phyloP scores from a whole-genome alignment of 352 stramenopile genomes.

The Phytophthora citricola region DNA sequence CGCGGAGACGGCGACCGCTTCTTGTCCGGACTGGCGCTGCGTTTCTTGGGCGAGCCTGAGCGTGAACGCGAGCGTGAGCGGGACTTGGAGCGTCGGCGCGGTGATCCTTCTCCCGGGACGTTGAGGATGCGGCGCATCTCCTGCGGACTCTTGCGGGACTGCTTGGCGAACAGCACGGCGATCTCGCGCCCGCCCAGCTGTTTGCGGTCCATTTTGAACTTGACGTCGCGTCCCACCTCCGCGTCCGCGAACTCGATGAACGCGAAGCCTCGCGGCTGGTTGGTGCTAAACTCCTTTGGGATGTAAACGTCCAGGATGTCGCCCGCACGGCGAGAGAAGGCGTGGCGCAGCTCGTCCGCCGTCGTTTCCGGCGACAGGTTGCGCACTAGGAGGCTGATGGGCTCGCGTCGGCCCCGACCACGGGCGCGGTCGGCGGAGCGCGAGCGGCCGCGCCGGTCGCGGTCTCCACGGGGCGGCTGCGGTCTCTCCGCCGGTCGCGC shows the following conservation, averaged over 20 bases:
- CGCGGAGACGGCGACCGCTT: slow-evolving; percentile 28
- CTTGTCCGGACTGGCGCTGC: slow-evolving; percentile 28
- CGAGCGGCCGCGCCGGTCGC: slow-evolving; percentile 38
- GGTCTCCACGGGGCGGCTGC: slow-evolving; percentile 15
- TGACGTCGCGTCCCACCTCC: slow-evolving; percentile 69
- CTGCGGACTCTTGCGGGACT: slow-evolving; percentile 78
- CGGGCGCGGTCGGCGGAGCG: slow-evolving; percentile 34
- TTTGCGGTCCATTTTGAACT: slow-evolving; percentile 78
- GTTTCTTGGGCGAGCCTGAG: slow-evolving; percentile 28
- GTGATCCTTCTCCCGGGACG: slow-evolving; percentile 23
- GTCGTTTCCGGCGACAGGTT: slow-evolving; percentile 48
- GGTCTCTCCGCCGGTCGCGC: slow-evolving; percentile 28
- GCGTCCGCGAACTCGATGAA: slow-evolving; percentile 83
- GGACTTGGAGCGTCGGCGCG: slow-evolving; percentile 33
- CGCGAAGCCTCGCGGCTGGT: slow-evolving; percentile 76
- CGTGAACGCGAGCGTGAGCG: slow-evolving; percentile 34
- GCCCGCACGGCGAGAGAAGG: slow-evolving; percentile 52
- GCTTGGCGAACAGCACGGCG: slow-evolving; percentile 79
- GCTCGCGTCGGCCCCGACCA: slow-evolving; percentile 23
- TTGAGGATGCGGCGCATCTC: slow-evolving; percentile 66
- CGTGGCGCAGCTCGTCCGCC: slow-evolving; percentile 50
- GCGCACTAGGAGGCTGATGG: slow-evolving; percentile 62
- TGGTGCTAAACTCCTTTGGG: slow-evolving; percentile 63
- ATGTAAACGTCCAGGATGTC: slow-evolving; percentile 78
- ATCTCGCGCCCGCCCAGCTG: slow-evolving; percentile 75